Conservation (phyloP, 2,329 filamentous ascomycete species). For the Fusarium sp. region DNA sequence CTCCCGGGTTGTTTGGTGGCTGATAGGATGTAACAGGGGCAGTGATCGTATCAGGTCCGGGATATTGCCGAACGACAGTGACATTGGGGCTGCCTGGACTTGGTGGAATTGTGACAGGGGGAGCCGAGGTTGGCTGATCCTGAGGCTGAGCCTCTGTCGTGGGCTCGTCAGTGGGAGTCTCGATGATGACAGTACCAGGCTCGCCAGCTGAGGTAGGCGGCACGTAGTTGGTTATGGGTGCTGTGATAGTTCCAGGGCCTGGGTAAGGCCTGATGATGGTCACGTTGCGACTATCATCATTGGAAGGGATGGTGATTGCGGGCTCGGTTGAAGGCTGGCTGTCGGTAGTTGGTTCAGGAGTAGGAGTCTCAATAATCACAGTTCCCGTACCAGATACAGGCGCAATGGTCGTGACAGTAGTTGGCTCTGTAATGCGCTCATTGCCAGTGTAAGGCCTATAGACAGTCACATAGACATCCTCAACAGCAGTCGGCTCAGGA, state of each 20-base stretch:
- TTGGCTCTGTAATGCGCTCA: constrained; percentile 11
- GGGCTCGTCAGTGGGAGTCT: constrained; percentile 4
- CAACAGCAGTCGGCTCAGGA: neutral
- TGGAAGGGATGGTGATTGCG: constrained; percentile 14
- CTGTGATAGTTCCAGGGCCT: constrained; percentile 8
- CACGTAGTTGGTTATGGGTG: constrained; percentile 7
- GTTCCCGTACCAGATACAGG: constrained; percentile 27
- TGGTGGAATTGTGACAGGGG: constrained; percentile 18
- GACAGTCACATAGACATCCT: constrained; percentile 19
- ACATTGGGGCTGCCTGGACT: constrained; percentile 24
- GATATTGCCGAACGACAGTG: constrained; percentile 23
- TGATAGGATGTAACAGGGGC: constrained; percentile 22
- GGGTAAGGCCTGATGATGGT: constrained; percentile 15
- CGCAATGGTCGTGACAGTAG: constrained; percentile 18
- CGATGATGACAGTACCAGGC: constrained; percentile 17
- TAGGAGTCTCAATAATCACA: constrained; percentile 25
- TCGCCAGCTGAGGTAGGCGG: constrained; percentile 4
- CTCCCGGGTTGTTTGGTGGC: constrained; percentile 14
- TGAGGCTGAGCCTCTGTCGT: neutral
- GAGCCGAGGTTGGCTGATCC: constrained; percentile 6
- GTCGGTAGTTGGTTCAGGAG: constrained; percentile 2
- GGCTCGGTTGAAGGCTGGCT: neutral
- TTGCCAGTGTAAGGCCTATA: constrained; percentile 24
- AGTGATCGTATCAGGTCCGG: constrained; percentile 23
- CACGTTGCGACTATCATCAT: constrained; percentile 12